phyloP scores from a whole-genome alignment of 176 grass and related monocot genomes.

The Ensete ventricosum region DNA sequence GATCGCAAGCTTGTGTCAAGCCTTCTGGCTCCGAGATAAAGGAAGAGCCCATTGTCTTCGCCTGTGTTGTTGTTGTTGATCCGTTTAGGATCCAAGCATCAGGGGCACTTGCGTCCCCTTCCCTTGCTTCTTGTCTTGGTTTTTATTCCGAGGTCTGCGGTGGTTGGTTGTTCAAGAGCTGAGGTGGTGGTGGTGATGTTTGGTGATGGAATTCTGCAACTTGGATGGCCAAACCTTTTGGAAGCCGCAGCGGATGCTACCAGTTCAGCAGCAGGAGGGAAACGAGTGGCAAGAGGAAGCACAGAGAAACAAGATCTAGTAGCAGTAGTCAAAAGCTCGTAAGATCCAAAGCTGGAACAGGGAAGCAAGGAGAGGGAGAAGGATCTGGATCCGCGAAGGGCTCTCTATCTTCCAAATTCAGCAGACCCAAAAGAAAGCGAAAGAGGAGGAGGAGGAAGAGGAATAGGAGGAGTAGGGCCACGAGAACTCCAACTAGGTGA shows the following conservation, averaged over 20 bases:
- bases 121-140: too few relatives aligned
- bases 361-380: background rate
- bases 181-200: constrained; percentile 3
- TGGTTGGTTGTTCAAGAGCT: background rate
- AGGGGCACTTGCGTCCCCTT: too few relatives aligned
- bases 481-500: background rate
- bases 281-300: background rate
- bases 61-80: background rate
- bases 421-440: constrained; percentile 11
- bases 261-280: background rate
- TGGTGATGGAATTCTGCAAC: constrained; percentile 17
- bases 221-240: constrained; percentile 21
- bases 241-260: background rate
- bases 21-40: too few relatives aligned
- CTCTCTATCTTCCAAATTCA: background rate
- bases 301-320: background rate
- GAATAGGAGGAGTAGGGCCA: background rate
- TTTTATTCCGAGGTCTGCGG: too few relatives aligned
- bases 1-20: background rate
- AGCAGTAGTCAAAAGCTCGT: background rate
- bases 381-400: constrained; percentile 19
- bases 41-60: background rate
- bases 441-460: background rate
- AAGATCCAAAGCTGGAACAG: constrained; percentile 10
- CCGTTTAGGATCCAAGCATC: background rate